A percentile compares a stretch with the other conserved stretches of the same genome.
Conservation (phyloP, 2,329 filamentous ascomycete genomes). For the Talaromyces sp. region DNA sequence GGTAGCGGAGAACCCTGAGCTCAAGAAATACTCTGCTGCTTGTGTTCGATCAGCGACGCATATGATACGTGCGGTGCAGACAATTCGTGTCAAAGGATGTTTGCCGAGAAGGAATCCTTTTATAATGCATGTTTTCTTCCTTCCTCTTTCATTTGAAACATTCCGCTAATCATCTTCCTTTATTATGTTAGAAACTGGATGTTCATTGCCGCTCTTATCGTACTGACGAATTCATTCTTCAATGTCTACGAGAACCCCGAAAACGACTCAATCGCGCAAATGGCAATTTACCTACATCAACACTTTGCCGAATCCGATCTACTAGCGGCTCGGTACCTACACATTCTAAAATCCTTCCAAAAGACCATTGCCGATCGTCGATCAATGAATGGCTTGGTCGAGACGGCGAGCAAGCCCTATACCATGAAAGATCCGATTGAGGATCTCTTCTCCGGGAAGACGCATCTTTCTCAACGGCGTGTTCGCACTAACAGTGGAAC, state of each 20-base stretch:
- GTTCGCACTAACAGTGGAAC: neutral
- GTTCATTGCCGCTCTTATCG: slow-evolving; percentile 53
- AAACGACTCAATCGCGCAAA: slow-evolving; percentile 42
- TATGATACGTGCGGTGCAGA: slow-evolving; percentile 48
- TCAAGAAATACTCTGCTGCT: slow-evolving; percentile 43
- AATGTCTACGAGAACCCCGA: slow-evolving; percentile 48
- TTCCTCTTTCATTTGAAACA: neutral
- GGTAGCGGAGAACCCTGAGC: slow-evolving; percentile 20
- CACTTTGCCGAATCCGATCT: slow-evolving; percentile 50
- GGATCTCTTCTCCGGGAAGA: slow-evolving; percentile 16
- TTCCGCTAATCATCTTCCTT: neutral
- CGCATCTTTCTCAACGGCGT: neutral
- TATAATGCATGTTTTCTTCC: slow-evolving; percentile 48
- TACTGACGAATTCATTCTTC: slow-evolving; percentile 57
- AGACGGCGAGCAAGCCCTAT: slow-evolving; percentile 9
- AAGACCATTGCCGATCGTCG: slow-evolving; percentile 24
- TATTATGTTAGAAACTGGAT: slow-evolving; percentile 49
- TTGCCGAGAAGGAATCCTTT: slow-evolving; percentile 55
- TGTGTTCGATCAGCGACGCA: slow-evolving; percentile 52
- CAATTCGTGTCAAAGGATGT: slow-evolving; percentile 44
- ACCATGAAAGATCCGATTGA: slow-evolving; percentile 19
- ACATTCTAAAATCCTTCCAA: slow-evolving; percentile 51
- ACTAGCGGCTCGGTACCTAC: slow-evolving; percentile 49
- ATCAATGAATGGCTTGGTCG: slow-evolving; percentile 6
- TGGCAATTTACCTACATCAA: slow-evolving; percentile 49